A percentile compares a stretch with the other conserved stretches of the same genome.
Conservation (phyloP, 139 green algal genomes). For the Microglena sp. region DNA sequence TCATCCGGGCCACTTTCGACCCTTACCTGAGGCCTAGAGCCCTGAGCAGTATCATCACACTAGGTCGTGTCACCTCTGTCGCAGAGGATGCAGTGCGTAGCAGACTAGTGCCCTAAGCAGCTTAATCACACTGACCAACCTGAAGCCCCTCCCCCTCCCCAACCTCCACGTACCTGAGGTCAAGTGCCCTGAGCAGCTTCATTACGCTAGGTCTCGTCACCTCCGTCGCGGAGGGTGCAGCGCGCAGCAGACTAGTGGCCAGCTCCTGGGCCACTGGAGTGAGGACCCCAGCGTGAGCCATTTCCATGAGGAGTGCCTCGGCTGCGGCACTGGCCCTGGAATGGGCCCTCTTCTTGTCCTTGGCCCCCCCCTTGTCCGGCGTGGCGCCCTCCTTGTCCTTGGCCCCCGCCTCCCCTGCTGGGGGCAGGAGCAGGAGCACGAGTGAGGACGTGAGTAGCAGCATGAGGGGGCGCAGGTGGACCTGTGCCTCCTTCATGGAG, state of each 20-base stretch:
- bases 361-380: background rate
- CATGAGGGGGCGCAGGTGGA: conserved; percentile 19
- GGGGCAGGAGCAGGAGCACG: conserved; percentile 2
- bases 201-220: background rate
- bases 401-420: background rate
- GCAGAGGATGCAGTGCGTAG: too few relatives aligned
- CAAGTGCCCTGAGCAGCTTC: conserved; percentile 29
- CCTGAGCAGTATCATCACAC: too few relatives aligned
- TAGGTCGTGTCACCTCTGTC: too few relatives aligned
- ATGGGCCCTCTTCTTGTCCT: too few relatives aligned
- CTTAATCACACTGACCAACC: too few relatives aligned
- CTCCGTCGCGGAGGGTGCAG: background rate
- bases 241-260: conserved; percentile 1
- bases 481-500: too few relatives aligned
- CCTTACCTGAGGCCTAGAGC: too few relatives aligned
- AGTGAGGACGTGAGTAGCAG: conserved; percentile 18
- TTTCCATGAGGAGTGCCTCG: conserved; percentile 15
- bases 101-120: too few relatives aligned
- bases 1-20: too few relatives aligned
- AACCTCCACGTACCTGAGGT: conserved; percentile 29
- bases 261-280: conserved; percentile 3
- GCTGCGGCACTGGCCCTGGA: background rate
- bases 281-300: conserved; percentile 24
- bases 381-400: background rate
- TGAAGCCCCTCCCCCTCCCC: too few relatives aligned